Conservation (phyloP, 2,329 filamentous ascomycete species). For the Fusarium sp. region DNA sequence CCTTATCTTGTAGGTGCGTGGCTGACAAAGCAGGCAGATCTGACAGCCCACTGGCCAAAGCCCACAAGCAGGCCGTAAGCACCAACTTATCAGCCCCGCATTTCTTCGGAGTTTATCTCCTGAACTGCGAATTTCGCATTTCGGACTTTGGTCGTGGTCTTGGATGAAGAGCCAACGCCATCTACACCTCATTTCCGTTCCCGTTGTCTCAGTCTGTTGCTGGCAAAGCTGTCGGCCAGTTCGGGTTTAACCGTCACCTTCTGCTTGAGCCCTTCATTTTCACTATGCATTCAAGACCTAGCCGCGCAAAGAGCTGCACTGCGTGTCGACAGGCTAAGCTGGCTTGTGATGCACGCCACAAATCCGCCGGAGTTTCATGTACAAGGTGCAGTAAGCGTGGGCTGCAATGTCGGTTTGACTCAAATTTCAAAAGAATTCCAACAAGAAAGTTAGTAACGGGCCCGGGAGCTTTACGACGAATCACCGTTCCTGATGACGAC, state of each 20-base stretch:
- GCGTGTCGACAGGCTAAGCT: neutral
- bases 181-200: neutral
- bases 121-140: neutral
- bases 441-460: neutral
- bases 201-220: neutral
- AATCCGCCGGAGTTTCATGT: neutral
- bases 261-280: neutral
- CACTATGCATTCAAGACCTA: neutral
- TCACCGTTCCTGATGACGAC: neutral
- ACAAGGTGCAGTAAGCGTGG: neutral
- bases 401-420: neutral
- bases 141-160: neutral
- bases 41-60: neutral
- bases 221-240: neutral
- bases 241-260: rapidly evolving
- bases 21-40: neutral
- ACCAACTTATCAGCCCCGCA: neutral
- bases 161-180: neutral
- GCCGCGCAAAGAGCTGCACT: neutral
- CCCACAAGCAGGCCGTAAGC: neutral
- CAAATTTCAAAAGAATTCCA: neutral
- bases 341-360: neutral
- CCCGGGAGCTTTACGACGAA: rapidly evolving
- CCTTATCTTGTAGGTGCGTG: neutral
- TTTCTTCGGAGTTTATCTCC: neutral